Base-by-base conservation (phyloP, 2,329 filamentous ascomycete genomes). In the Exophiala xenobiotica region DNA sequence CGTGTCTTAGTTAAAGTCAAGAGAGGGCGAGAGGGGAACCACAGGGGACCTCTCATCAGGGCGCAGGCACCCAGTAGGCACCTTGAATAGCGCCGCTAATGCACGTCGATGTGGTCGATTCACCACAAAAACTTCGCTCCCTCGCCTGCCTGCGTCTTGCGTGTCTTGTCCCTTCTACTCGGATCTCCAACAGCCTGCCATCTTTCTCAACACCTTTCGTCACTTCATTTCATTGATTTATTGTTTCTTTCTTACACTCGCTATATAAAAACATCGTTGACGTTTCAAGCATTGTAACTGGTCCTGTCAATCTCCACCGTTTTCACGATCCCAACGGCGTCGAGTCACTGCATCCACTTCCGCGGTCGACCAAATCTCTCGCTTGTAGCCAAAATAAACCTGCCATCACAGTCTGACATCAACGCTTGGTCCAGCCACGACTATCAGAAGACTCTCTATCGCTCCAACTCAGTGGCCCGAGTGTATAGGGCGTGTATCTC, bases 341-440 rank as follows among this genome's bases (percentile, higher is more conserved):
- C 6, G 26, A 27, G 26, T 27, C 26, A 27, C 6, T 6, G 26
- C 12, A 27, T 12, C 6, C 26, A 12, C 26, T 27, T 6, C 12
- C 26, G 26, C 26, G 26, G 12, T 6, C 26, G 20, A 24, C 18
- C 18, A 37, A 20, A 26, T 48, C 38, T 39, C 44, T 53, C 31
- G 29, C 23, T 24, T 39, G 14, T 53, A 44, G 27, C 23, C 37
- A 39, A 46, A 38, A 40, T 29, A 48, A 35, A 39, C 31, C 33
- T 38, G 18, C 22, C n/a, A 12, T 42, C 29, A 22, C 50, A 37
- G n/a, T 37, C 39, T 53, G 50, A 53, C 44, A 48, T 31, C n/a
- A 44, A 53, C 50, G 31, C 38, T 48, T 29, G 42, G 50, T 44
- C 44, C 44, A 47, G 39, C 50, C 39, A 53, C 35, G n/a, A 14